Evolutionary conservation across 164 flowering plant species (phyloP), one percentile per base, ranked within the genome.

Genomic region (Buxus sempervirens): DNA sequence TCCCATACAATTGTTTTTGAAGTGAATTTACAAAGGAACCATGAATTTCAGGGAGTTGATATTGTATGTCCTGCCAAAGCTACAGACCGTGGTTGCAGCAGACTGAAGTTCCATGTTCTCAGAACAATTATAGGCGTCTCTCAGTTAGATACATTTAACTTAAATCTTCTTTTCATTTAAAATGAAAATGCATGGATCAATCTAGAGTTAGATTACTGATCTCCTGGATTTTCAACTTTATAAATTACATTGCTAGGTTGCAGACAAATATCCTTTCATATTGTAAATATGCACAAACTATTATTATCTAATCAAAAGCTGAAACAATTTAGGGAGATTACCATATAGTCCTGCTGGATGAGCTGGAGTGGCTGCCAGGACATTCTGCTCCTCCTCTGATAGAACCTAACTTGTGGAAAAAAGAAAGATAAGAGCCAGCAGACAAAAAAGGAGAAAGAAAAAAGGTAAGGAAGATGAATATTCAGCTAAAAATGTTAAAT

Each of bases 301-400:
- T n/a, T n/a, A n/a, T n/a, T n/a, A n/a, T n/a, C n/a, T n/a, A n/a
- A n/a, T n/a, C n/a, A 38, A 18, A 36, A 51, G 21, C 5, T 38
- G 8, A 32, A 32, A 32, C 3, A 32, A 32, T 3, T 32, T 3
- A 32, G 38, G 38, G 38, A 13, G 24, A 77, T 45, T 67, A 92
- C 97, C 91, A 76, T 86, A 88, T 57, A 92, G 75, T 24, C 93
- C 99, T 22, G 86, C 87, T 6, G 97, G 97, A 77, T 95, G 99
- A 41, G 97, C 99, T n/a, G 97, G 99, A 77, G 89, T 85, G 54
- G 99, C 90, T 49, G 96, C 96, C 61, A 95, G 78, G 55, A 81
- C 77, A 71, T 80, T 78, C 69, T 95, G 97, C 79, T 95, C 93
- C 75, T 88, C 93, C 81, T 83, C 88, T 5, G 97, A 73, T 54